Evolutionary conservation across 2,329 filamentous ascomycete species (phyloP).

Genomic region (Dactylellina sp.): DNA sequence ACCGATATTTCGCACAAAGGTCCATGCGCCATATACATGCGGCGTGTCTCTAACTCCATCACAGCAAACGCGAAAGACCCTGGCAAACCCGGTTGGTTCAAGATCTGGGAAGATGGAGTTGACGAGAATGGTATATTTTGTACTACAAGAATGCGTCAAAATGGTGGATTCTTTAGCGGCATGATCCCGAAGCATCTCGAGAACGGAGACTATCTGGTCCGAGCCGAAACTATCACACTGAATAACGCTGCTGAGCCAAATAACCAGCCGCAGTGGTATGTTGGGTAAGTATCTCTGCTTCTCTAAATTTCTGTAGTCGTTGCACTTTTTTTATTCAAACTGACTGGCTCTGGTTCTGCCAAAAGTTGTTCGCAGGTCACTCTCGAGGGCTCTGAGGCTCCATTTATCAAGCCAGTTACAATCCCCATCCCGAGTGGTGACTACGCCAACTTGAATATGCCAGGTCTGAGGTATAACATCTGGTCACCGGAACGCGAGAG

Average conservation of each 20-base stretch:
- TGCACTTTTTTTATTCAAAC: too few species aligned
- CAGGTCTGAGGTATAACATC: constrained; percentile 51
- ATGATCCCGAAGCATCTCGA: constrained; percentile 39
- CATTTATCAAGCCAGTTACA: constrained; percentile 27
- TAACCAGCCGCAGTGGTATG: constrained; percentile 47
- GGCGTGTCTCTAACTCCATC: constrained; percentile 27
- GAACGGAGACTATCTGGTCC: constrained; percentile 53
- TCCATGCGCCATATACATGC: constrained; percentile 51
- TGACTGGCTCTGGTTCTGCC: background rate
- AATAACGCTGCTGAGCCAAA: constrained; percentile 40
- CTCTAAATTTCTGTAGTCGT: background rate
- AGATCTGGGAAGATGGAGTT: constrained; percentile 48
- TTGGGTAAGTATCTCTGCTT: constrained; percentile 33
- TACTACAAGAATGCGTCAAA: constrained; percentile 36
- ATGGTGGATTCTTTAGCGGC: constrained; percentile 35
- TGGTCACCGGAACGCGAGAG: constrained; percentile 35
- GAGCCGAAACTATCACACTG: constrained; percentile 43
- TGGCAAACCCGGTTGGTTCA: constrained; percentile 37
- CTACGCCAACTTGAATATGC: constrained; percentile 50
- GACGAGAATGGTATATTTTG: constrained; percentile 38
- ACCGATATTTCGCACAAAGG: constrained; percentile 44
- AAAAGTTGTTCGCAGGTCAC: constrained; percentile 48
- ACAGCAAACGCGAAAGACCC: constrained; percentile 27
- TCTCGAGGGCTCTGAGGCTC: constrained; percentile 27
- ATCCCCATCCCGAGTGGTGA: constrained; percentile 42